A percentile compares a stretch with the other conserved stretches of the same genome.
Evolutionary conservation across 2,329 filamentous ascomycete species (phyloP).

Genomic region (Cladosporium oxysporum): DNA sequence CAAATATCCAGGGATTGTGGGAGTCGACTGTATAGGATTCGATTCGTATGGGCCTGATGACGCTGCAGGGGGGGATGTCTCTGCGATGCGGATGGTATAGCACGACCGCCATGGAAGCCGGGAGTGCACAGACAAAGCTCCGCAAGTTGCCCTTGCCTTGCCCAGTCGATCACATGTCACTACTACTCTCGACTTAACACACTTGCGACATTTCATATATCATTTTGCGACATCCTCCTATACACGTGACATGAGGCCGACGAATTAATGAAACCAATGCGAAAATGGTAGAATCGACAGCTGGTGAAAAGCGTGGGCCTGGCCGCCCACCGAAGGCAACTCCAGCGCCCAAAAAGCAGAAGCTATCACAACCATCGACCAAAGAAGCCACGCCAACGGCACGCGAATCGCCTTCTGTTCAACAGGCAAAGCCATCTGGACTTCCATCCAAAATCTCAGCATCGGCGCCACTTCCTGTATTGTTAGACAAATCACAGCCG

Average conservation of each 20-base stretch:
- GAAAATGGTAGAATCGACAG: slow-evolving; percentile 15
- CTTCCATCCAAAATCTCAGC: slow-evolving; percentile 65
- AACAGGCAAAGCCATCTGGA: slow-evolving; percentile 31
- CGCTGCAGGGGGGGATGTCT: neutral
- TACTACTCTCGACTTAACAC: neutral
- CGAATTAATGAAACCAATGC: neutral
- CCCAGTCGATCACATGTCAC: slow-evolving; percentile 14
- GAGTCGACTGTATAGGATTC: neutral
- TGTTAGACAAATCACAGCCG: slow-evolving; percentile 66
- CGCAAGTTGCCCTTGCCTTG: neutral
- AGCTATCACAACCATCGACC: slow-evolving; percentile 25
- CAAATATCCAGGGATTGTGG: neutral
- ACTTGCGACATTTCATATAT: neutral
- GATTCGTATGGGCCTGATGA: neutral
- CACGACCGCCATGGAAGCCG: slow-evolving; percentile 1
- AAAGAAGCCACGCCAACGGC: slow-evolving; percentile 14
- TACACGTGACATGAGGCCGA: neutral
- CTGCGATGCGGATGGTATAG: neutral
- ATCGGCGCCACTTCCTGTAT: slow-evolving; percentile 67
- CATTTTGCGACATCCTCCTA: neutral
- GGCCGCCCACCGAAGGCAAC: slow-evolving; percentile 27
- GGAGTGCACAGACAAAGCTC: slow-evolving; percentile 16
- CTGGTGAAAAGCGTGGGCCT: slow-evolving; percentile 32
- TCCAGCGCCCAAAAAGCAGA: slow-evolving; percentile 30
- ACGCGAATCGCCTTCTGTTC: slow-evolving; percentile 23